Percentiles rank a stretch among this genome's conserved stretches.
Evolutionary conservation across 2,329 filamentous ascomycete species (phyloP).

Genomic region (Atkinsonella hypoxylon): DNA sequence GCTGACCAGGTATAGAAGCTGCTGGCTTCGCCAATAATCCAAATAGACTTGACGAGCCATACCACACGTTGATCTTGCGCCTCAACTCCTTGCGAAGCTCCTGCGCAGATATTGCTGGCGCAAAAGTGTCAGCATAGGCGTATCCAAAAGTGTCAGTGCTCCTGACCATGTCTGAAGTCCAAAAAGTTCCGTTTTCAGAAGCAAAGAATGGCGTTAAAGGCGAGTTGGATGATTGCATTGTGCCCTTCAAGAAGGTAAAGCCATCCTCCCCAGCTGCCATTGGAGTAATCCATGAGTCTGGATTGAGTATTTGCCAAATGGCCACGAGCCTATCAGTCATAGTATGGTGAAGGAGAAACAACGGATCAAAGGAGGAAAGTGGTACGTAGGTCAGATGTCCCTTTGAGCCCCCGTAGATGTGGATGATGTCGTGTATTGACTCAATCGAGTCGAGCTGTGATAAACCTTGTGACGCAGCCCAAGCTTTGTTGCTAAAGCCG

Average conservation of each 20-base stretch:
- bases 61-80: conserved; percentile 40
- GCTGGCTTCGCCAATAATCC: conserved; percentile 9
- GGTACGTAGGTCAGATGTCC: conserved; percentile 61
- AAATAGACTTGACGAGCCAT: conserved; percentile 21
- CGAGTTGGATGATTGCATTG: conserved; percentile 41
- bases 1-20: background rate
- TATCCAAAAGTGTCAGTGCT: conserved; percentile 56
- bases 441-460: conserved; percentile 51
- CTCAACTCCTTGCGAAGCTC: conserved; percentile 22
- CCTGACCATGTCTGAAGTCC: conserved; percentile 52
- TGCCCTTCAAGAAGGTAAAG: conserved; percentile 45
- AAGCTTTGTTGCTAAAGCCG: conserved; percentile 57
- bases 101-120: conserved; percentile 12
- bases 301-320: conserved; percentile 67
- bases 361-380: conserved; percentile 66
- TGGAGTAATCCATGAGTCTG: conserved; percentile 51
- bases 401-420: conserved; percentile 43
- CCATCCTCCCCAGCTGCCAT: conserved; percentile 43
- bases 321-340: conserved; percentile 67
- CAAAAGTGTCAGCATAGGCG: conserved; percentile 53
- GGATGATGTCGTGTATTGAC: conserved; percentile 51
- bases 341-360: conserved; percentile 67
- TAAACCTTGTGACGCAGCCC: conserved; percentile 35
- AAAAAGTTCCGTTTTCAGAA: conserved; percentile 46
- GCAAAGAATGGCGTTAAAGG: conserved; percentile 57